These are phyloP conservation scores for Hippophae gyantsensis DNA, from an alignment of 306 rosid species.

Conservation along the genomic window DNA sequence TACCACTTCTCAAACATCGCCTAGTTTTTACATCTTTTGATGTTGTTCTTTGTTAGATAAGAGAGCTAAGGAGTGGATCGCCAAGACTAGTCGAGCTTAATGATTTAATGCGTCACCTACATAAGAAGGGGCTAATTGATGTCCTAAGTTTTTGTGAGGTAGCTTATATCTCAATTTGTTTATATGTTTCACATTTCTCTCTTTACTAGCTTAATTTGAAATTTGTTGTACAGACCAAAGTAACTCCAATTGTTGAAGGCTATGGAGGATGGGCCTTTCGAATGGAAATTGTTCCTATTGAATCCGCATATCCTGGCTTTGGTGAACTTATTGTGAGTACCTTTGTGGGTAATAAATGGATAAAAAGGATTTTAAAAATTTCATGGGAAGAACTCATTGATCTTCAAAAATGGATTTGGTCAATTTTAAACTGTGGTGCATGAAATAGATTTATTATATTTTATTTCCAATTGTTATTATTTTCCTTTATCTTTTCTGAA, in stretches of 20 bases:
- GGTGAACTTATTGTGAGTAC: constrained; percentile 94
- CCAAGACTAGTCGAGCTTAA: constrained; percentile 73
- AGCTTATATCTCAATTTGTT: constrained; percentile 10
- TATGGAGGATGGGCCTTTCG: constrained; percentile 99
- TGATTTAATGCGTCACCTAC: constrained; percentile 68
- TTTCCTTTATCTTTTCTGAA: constrained; percentile 6
- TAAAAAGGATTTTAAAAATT: background rate
- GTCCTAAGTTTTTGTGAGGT: constrained; percentile 99
- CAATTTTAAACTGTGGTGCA: background rate
- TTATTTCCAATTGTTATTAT: background rate
- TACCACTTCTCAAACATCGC: too few relatives aligned
- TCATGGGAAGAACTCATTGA: background rate
- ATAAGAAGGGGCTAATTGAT: constrained; percentile 71
- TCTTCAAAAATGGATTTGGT: too few relatives aligned
- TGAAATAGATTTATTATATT: background rate
- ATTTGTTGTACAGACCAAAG: constrained; percentile 67
- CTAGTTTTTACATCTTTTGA: background rate
- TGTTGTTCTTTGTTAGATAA: constrained; percentile 61
- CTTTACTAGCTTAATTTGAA: constrained; percentile 25
- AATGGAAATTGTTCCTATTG: constrained; percentile 89
- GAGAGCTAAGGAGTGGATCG: constrained; percentile 94
- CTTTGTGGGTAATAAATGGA: constrained; percentile 11
- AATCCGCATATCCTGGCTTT: constrained; percentile 96
- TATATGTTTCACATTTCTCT: constrained; percentile 4
- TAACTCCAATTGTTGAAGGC: constrained; percentile 95